Percentiles rank a stretch among this genome's conserved stretches.
These are phyloP conservation scores for Dysphania ambrosioides DNA, from an alignment of 148 eudicot genomes.

Conservation along the genomic window DNA sequence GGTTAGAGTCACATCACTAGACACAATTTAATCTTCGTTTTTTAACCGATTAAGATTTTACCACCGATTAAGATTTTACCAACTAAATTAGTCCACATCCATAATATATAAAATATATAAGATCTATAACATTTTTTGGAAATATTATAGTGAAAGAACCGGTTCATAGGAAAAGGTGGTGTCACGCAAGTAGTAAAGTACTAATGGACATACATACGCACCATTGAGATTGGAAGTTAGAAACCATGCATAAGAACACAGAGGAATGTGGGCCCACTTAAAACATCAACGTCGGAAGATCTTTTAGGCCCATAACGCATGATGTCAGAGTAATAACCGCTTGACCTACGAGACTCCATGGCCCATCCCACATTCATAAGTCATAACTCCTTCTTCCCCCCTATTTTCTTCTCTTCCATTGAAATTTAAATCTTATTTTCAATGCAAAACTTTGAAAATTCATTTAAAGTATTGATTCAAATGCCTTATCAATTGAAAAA, in stretches of 20 bases:
- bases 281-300: slow-evolving; percentile 29
- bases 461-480: neutral
- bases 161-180: neutral
- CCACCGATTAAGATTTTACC: neutral
- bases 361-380: slow-evolving; percentile 11
- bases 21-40: no score
- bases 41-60: no score
- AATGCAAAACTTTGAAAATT: no score
- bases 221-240: slow-evolving; percentile 6
- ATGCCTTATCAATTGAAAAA: neutral
- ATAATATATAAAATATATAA: no score
- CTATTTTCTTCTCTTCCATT: no score
- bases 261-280: slow-evolving; percentile 13
- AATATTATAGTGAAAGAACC: neutral
- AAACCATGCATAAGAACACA: slow-evolving; percentile 8
- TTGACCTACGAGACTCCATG: slow-evolving; percentile 25
- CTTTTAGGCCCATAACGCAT: slow-evolving; percentile 34
- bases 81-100: neutral
- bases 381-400: neutral
- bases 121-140: no score
- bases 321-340: slow-evolving; percentile 40
- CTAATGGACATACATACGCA: no score
- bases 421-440: no score
- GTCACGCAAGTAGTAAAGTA: slow-evolving; percentile 11
- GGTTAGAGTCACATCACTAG: no score